Percentiles rank a stretch among this genome's conserved stretches.
phyloP scores from a whole-genome alignment of 139 green algal species.

The Chlorella ohadii region DNA sequence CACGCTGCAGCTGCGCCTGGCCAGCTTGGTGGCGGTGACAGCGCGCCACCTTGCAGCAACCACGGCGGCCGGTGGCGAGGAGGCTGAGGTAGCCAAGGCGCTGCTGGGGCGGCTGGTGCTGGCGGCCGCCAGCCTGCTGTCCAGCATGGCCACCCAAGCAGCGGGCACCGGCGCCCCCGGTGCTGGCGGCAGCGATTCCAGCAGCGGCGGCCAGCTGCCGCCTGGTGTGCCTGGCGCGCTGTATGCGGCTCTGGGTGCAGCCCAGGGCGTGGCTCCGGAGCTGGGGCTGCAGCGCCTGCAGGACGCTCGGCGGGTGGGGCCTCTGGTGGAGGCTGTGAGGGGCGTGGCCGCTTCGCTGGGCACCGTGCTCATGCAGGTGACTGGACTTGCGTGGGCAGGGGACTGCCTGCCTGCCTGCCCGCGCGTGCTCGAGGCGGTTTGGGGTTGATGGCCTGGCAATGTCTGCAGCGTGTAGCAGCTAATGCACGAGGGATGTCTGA shows the following conservation, averaged over 20 bases:
- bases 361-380: slow-evolving; percentile 18
- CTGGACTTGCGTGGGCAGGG: too few species aligned
- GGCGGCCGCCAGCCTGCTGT: slow-evolving; percentile 11
- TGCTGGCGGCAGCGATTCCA: not conserved
- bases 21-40: not conserved
- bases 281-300: not conserved
- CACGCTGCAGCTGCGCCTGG: not conserved
- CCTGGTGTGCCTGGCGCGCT: slow-evolving; percentile 15
- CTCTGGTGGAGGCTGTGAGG: not conserved
- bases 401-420: too few species aligned
- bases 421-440: too few species aligned
- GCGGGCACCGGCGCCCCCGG: too few species aligned
- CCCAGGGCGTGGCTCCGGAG: not conserved
- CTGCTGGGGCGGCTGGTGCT: slow-evolving; percentile 15
- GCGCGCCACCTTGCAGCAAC: not conserved
- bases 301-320: not conserved
- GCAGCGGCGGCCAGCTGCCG: not conserved
- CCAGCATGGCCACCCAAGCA: not conserved
- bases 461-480: too few species aligned
- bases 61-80: not conserved
- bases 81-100: not conserved
- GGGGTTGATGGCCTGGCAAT: too few species aligned
- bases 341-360: not conserved
- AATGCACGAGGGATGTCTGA: too few species aligned
- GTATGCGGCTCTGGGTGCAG: slow-evolving; percentile 20